Evolutionary conservation across 176 grass and related monocot species (phyloP), one percentile per base, ranked within the genome.

Genomic region (Aechmea fasciata): DNA sequence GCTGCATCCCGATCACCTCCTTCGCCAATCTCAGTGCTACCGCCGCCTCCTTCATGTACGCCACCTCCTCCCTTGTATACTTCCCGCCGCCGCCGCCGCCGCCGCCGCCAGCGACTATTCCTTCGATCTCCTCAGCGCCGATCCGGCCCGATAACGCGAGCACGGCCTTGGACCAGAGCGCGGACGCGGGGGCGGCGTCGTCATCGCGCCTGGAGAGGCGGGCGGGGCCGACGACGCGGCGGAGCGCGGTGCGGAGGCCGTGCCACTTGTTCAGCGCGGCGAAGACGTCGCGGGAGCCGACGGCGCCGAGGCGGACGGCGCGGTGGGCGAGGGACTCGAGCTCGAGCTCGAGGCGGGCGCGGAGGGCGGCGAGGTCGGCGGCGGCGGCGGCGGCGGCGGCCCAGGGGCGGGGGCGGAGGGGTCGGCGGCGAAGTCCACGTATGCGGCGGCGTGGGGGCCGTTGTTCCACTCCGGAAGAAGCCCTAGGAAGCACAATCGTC

Each of bases 381-480:
- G 73, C 18, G 68, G 64, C 51, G 77, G 73, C 18, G 68, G 64
- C 14, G 77, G 1, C 8, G 66, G 71, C 23, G 29, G 83, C 65
- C 66, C 76, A 84, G 18, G 77, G 76, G 68, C 62, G 65, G 10
- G 68, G 19, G 11, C 47, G 41, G 71, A 57, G 1, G 51, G 20
- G 28, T 85, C 79, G 47, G 33, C 55, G 66, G 81, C 82, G 65
- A 97, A 87, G 69, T 97, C 86, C 47, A 97, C 84, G 74, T 90
- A 82, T 23, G 94, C 86, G n/a, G 79, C 15, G 49, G 72, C 28
- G 82, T 97, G 89, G 17, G 89, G 89, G 3, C 69, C 54, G 11
- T 90, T 80, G 47, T 85, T 90, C 94, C 94, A 97, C 47, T 77
- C 84, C 2, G 94, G 89, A 79, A 97, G 83, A 49, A 97, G 89